These are phyloP conservation scores for Sisymbrium irio DNA, from an alignment of 345 rosid genomes.

Conservation along the genomic window DNA sequence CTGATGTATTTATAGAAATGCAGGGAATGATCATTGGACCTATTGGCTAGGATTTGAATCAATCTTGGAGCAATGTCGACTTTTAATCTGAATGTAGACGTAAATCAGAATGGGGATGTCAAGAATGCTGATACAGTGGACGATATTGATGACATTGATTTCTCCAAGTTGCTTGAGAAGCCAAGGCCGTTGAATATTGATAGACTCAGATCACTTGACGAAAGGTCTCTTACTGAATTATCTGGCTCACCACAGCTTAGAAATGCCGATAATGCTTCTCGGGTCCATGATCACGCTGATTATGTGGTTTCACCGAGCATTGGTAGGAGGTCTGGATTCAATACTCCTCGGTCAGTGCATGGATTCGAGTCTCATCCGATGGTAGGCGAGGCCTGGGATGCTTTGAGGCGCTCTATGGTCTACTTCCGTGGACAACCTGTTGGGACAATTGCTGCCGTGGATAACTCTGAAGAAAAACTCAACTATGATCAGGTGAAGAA, in stretches of 20 bases:
- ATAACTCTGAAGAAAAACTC: slow-evolving; percentile 72
- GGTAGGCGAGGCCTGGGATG: slow-evolving; percentile 86
- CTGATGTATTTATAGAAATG: slow-evolving; percentile 15
- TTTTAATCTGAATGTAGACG: slow-evolving; percentile 33
- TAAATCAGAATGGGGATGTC: slow-evolving; percentile 37
- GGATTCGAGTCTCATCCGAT: slow-evolving; percentile 62
- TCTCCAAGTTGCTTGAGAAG: slow-evolving; percentile 63
- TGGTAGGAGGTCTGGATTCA: slow-evolving; percentile 56
- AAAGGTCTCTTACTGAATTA: slow-evolving; percentile 53
- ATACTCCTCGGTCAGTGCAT: slow-evolving; percentile 52
- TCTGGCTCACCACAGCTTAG: slow-evolving; percentile 48
- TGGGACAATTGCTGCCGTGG: slow-evolving; percentile 88
- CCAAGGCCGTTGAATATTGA: slow-evolving; percentile 74
- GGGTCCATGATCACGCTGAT: slow-evolving; percentile 42
- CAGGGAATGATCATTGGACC: slow-evolving; percentile 25
- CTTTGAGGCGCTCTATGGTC: slow-evolving; percentile 67
- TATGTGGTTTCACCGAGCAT: slow-evolving; percentile 44
- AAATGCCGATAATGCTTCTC: slow-evolving; percentile 35
- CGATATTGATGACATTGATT: slow-evolving; percentile 56
- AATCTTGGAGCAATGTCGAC: slow-evolving; percentile 38
- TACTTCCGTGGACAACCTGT: slow-evolving; percentile 85
- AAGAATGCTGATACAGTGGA: slow-evolving; percentile 37
- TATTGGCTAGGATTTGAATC: slow-evolving; percentile 14
- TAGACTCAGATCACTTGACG: slow-evolving; percentile 72
- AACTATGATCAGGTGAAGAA: slow-evolving; percentile 88